Evolutionary conservation across 352 stramenopile species (phyloP), one percentile per base, ranked within the genome.

Genomic region (Phytophthora hybrid): DNA sequence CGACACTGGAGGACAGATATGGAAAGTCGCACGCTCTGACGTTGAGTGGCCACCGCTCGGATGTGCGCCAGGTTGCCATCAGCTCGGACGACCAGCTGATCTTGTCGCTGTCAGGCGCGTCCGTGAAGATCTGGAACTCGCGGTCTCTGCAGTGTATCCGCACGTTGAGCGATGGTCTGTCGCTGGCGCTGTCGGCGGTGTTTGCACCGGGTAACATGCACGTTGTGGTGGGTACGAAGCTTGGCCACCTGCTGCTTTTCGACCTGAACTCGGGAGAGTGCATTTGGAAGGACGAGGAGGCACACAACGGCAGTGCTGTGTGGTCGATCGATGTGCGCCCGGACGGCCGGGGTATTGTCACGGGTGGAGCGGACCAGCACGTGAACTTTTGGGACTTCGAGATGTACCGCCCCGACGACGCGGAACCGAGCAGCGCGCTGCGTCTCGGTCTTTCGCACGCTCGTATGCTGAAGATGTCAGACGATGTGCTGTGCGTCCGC

Each of bases 321-420:
- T 99, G 97, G 97, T 98, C 91, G 19, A 92, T 99, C 39, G 98
- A 99, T 72, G 86, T 99, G 39, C 87, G 97, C 52, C 89, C 92
- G 8, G 91, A 98, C 51, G 89, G 87, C 14, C 95, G 97, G 63
- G 94, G 92, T 7, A 90, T 99, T 53, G 93, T 98, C 39, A 99
- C 98, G 21, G 98, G 97, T 57, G 97, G 95, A 51, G 97, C 98
- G 9, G 98, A 99, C 73, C 97, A 99, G 73, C 88, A 93, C 60
- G 98, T 99, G 10, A 99, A 99, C 83, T 99, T 99, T 76, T 99
- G 98, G 98, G 93, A 99, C 71, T 95, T 99, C 71, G 97, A 99
- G 79, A 93, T 98, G 72, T 73, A 89, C 59, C 84, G 79, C n/a
- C 66, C 80, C 11, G 78, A 82, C 16, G 79, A 83, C 54, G 70